phyloP scores from a whole-genome alignment of 1,284 basidiomycete species.

The Xerocomus amazonicus region DNA sequence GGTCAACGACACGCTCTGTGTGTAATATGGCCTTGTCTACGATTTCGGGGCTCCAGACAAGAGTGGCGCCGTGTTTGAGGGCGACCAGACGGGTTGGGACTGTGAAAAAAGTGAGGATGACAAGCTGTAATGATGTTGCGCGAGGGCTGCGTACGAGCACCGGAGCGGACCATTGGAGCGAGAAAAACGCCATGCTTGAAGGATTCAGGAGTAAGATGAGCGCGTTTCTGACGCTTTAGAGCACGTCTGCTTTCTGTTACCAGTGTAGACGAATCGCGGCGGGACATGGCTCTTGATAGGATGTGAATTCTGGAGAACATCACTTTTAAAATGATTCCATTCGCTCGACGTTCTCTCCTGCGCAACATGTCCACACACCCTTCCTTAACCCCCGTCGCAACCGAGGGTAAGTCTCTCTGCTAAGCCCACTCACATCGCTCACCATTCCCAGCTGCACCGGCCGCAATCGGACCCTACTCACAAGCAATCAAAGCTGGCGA shows the following conservation, averaged over 20 bases:
- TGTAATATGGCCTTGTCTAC: conserved; percentile 97
- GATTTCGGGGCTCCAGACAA: conserved; percentile 97
- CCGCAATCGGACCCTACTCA: conserved; percentile 88
- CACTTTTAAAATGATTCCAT: no score
- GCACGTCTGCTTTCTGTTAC: conserved; percentile 35
- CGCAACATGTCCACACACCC: conserved; percentile 47
- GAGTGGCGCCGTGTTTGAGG: conserved; percentile 88
- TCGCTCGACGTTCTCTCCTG: no score
- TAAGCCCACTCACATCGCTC: neutral
- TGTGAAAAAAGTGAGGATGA: conserved; percentile 28
- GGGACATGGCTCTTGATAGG: conserved; percentile 40
- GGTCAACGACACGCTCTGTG: conserved; percentile 77
- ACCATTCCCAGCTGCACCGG: conserved; percentile 62
- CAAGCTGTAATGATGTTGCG: neutral
- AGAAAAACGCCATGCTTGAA: conserved; percentile 83
- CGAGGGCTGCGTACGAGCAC: conserved; percentile 60
- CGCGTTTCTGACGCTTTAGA: conserved; percentile 52
- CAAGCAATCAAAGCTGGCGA: conserved; percentile 86
- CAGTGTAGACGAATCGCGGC: conserved; percentile 44
- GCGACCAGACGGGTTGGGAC: conserved; percentile 84
- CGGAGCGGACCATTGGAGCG: conserved; percentile 94
- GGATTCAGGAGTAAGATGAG: conserved; percentile 57
- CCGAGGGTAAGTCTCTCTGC: conserved; percentile 38
- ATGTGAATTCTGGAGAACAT: neutral
- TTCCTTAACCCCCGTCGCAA: conserved; percentile 53